Evolutionary conservation across 371 early-diverging fungal genomes (phyloP).

Genomic region (Spraguea lophii): DNA sequence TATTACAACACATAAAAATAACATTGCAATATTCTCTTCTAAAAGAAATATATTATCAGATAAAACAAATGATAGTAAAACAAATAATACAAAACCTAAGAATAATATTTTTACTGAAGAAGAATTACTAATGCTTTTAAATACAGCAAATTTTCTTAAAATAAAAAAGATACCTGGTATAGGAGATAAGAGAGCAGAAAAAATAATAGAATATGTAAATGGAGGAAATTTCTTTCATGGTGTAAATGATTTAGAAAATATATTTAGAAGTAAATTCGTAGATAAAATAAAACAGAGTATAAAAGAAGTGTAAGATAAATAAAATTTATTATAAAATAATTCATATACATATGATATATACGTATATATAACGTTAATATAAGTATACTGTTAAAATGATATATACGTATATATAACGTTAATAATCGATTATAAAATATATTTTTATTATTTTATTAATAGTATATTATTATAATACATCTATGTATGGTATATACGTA

Average conservation of each 20-base stretch:
- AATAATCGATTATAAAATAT: too few relatives aligned
- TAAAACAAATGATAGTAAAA: conserved; percentile 1
- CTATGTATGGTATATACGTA: too few relatives aligned
- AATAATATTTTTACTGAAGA: conserved; percentile 12
- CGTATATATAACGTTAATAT: too few relatives aligned
- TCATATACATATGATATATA: too few relatives aligned
- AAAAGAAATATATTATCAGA: conserved; percentile 7
- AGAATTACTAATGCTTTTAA: conserved; percentile 46
- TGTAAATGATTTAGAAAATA: background rate
- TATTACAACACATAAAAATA: conserved; percentile 24
- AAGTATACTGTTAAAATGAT: too few relatives aligned
- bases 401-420: too few relatives aligned
- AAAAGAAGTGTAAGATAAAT: too few relatives aligned
- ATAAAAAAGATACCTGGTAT: conserved; percentile 51
- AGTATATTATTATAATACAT: too few relatives aligned
- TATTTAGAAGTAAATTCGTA: background rate
- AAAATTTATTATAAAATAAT: too few relatives aligned
- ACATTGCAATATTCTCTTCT: conserved; percentile 13
- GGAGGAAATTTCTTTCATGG: background rate
- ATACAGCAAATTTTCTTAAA: conserved; percentile 47
- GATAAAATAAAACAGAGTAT: background rate
- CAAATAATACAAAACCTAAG: conserved; percentile 8
- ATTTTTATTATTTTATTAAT: too few relatives aligned
- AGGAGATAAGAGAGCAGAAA: conserved; percentile 51
- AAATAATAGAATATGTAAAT: conserved; percentile 46